Evolutionary conservation across 2,329 filamentous ascomycete genomes (phyloP), one percentile per base, ranked within the genome.

Genomic region (Trichoderma simmonsii): DNA sequence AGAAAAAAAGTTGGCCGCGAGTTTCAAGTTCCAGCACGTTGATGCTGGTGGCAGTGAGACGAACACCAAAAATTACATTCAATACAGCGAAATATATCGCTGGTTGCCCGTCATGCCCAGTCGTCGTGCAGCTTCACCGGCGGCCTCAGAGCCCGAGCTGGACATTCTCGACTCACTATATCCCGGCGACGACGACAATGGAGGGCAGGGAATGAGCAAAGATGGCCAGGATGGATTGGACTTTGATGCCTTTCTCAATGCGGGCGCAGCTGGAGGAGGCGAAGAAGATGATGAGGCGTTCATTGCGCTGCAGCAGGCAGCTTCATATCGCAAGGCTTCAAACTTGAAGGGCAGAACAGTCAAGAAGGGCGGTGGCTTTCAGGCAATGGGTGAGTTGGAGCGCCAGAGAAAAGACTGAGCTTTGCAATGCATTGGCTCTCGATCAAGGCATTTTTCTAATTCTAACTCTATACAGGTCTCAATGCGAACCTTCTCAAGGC

Each of bases 351-450:
- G 93, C 24, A 92, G 92, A 74, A 92, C 91, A 3, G 93, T 93
- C 36, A 98, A 98, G 85, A 99, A 98, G 82, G 93, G 95, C 48
- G 96, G 96, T 77, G 96, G 95, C 67, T 99, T 99, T 80, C 96
- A 99, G 81, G 92, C 93, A 61, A 98, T 99, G 95, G 93, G 89
- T 91, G 82, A 72, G 83, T 74, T 21, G 43, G n/a, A 43, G 5
- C 26, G 18, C 18, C 1, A n/a, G 18, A 43, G 39, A 43, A 43
- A 43, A 43, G 39, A 28, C 48, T 34, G n/a, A 36, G n/a, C 56
- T 30, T 32, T 11, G 54, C 32, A 65, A 43, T 34, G 68, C 68
- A 34, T 63, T 12, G 57, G 18, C 34, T 15, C 15, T 21, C 28
- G 36, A 11, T 32, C 6, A 6, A n/a, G 7, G 4, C 18, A 21